phyloP scores from a whole-genome alignment of 1,284 basidiomycete species.

The Boletus hoseneyae region DNA sequence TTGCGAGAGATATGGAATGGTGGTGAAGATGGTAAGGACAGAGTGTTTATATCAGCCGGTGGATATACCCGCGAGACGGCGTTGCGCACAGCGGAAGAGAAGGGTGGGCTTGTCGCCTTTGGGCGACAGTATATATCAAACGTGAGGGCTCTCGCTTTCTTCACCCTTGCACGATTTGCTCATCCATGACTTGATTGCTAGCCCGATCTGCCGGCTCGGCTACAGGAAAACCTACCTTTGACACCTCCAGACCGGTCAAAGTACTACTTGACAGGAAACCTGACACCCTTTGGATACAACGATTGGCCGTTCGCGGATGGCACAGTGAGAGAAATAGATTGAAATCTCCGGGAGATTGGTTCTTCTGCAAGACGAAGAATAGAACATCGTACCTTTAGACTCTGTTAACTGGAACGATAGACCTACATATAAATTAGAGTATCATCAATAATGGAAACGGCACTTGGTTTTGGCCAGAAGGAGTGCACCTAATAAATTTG shows the following conservation, averaged over 20 bases:
- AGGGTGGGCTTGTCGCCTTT: constrained; percentile 39
- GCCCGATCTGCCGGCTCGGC: constrained; percentile 19
- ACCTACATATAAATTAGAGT: too few relatives aligned
- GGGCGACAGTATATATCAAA: constrained; percentile 35
- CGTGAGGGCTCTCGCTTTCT: not conserved
- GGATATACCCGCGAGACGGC: not conserved
- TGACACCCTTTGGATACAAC: constrained; percentile 21
- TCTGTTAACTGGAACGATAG: too few relatives aligned
- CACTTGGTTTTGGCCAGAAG: too few relatives aligned
- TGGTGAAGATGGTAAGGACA: not conserved
- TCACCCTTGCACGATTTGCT: not conserved
- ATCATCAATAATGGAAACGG: too few relatives aligned
- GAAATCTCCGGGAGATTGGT: too few relatives aligned
- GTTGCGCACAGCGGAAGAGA: constrained; percentile 14
- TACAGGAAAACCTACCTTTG: constrained; percentile 17
- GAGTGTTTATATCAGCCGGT: constrained; percentile 28
- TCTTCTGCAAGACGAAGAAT: too few relatives aligned
- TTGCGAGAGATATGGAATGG: constrained; percentile 22
- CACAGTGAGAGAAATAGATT: constrained; percentile 14
- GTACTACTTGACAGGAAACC: constrained; percentile 4
- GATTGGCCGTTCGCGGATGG: constrained; percentile 24
- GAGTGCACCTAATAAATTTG: too few relatives aligned
- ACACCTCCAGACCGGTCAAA: constrained; percentile 11
- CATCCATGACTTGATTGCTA: not conserved
- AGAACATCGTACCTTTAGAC: too few relatives aligned